These are phyloP conservation scores for Protomyces pachydermus DNA, from an alignment of 1,139 yeast species.

Conservation along the genomic window DNA sequence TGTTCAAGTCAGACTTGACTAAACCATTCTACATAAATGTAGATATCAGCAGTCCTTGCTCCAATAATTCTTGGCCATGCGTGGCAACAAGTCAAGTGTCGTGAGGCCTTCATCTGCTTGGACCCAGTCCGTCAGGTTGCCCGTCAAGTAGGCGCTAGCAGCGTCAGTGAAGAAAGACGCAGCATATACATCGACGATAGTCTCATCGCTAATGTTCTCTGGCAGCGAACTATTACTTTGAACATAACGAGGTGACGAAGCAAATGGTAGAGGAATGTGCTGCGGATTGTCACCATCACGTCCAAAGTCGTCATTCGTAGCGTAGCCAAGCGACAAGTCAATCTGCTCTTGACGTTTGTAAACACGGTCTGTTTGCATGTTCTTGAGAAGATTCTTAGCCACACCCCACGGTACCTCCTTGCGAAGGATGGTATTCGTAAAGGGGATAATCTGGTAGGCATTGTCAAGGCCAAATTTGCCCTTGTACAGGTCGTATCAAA, in stretches of 20 bases:
- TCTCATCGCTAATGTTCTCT: background rate
- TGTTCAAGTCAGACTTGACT: conserved; percentile 85
- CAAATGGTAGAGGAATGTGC: conserved; percentile 59
- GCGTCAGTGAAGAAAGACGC: conserved; percentile 7
- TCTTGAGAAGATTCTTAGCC: conserved; percentile 41
- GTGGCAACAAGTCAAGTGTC: conserved; percentile 1
- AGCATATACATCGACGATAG: conserved; percentile 9
- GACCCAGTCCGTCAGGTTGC: conserved; percentile 7
- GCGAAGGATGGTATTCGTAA: conserved; percentile 69
- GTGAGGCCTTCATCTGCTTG: background rate
- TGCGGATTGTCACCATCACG: conserved; percentile 76
- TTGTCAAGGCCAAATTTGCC: conserved; percentile 82
- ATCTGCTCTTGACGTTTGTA: background rate
- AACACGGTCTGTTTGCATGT: conserved; percentile 9
- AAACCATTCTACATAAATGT: conserved; percentile 36
- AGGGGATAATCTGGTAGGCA: conserved; percentile 80
- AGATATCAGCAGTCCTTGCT: background rate
- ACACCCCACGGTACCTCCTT: conserved; percentile 48
- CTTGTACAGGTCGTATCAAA: conserved; percentile 79
- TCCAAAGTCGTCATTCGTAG: conserved; percentile 79
- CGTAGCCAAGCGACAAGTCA: conserved; percentile 55
- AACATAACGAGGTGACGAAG: conserved; percentile 56
- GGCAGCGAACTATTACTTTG: conserved; percentile 4
- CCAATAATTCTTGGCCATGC: conserved; percentile 2
- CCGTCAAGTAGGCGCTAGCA: background rate